Base-by-base conservation (phyloP, 78 protist genomes). In the Guillardia theta region DNA sequence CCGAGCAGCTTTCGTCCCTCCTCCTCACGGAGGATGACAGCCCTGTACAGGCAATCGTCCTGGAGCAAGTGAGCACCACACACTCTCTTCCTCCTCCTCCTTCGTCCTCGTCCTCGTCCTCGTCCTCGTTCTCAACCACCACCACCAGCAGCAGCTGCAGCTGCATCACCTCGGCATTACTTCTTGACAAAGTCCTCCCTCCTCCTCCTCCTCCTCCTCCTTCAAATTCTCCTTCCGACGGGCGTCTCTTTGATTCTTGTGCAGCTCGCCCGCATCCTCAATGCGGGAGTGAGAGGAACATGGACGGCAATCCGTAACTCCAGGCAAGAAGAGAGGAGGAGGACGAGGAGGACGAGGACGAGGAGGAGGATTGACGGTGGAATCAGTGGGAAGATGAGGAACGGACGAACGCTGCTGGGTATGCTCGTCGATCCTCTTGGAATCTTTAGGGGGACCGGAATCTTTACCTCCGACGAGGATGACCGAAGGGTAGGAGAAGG, bases 341-440 rank as follows among this genome's bases (percentile, higher is more conserved):
- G 47, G 1, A 2, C 64, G 64, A 9, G 39, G 46, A 6, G 44
- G 45, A 39, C 27, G 6, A 4, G 27, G 76, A 9, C 78, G 6
- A 4, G 10, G 10, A 9, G 78, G 78, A 4, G 22, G 12, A 5
- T 33, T 5, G 39, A 4, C 39, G 22, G 78, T 24, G 39, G 12
- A 15, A 12, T 24, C n/a, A 15, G 78, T 50, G 58, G 58, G 58
- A 10, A 15, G 58, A 15, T 1, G 70, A 1, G 27, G 70, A 24
- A 70, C 62, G 62, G 62, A 18, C 62, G 93, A 58, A 50, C 93
- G 30, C 37, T 41, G 58, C 94, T 92, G 33, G 94, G 94, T 9
- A 15, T 27, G 19, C 87, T 92, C 24, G 94, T 92, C 4, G 94
- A 92, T 53, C 94, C 94, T 15, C 94, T 92, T 22, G 94, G 94